Evolutionary conservation across 768 basidiomycete species (phyloP).

Genomic region (Jaapia argillacea): DNA sequence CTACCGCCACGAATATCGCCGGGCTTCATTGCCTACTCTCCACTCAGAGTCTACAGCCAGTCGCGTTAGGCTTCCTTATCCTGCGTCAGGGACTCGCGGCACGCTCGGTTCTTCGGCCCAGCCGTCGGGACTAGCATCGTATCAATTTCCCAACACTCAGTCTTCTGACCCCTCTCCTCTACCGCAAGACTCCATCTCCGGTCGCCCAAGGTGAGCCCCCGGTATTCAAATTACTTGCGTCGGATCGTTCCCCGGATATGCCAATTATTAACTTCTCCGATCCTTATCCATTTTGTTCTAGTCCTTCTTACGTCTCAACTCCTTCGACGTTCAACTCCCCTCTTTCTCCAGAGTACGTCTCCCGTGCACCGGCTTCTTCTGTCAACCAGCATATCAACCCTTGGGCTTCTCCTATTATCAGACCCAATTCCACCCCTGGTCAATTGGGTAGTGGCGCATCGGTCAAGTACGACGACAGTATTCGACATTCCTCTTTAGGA

Average conservation of each 20-base stretch:
- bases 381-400: background rate
- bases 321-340: slow-evolving; percentile 38
- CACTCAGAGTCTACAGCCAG: slow-evolving; percentile 32
- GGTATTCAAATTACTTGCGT: slow-evolving; percentile 17
- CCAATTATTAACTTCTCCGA: background rate
- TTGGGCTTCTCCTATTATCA: background rate
- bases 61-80: slow-evolving; percentile 50
- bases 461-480: slow-evolving; percentile 61
- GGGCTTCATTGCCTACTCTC: slow-evolving; percentile 55
- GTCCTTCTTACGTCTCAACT: slow-evolving; percentile 37
- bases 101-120: slow-evolving; percentile 18
- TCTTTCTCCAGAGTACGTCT: slow-evolving; percentile 11
- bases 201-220: slow-evolving; percentile 40
- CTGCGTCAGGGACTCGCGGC: slow-evolving; percentile 38
- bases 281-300: slow-evolving; percentile 24
- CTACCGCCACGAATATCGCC: slow-evolving; percentile 42
- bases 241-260: background rate
- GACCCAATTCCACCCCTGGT: slow-evolving; percentile 13
- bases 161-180: slow-evolving; percentile 24
- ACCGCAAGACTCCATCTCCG: slow-evolving; percentile 24
- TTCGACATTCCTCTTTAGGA: slow-evolving; percentile 62
- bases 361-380: slow-evolving; percentile 9
- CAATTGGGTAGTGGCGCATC: slow-evolving; percentile 21
- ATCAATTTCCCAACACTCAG: slow-evolving; percentile 44
- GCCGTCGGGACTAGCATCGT: slow-evolving; percentile 26